A percentile compares a stretch with the other conserved stretches of the same genome.
phyloP scores from a whole-genome alignment of 129 eudicot genomes.

The Helianthus tuberosus region DNA sequence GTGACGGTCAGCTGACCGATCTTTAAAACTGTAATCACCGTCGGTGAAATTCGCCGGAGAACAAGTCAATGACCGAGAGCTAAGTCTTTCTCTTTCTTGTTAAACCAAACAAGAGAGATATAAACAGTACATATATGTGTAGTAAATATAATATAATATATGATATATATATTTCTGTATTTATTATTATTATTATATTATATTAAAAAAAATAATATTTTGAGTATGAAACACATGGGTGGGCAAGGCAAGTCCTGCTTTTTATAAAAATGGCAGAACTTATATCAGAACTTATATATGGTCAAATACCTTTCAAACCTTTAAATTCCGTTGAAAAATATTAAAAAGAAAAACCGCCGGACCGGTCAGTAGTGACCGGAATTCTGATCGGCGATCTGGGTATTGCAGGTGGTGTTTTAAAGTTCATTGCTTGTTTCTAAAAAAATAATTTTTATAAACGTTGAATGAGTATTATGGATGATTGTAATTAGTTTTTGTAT shows the following conservation, averaged over 20 bases:
- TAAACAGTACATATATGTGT: not conserved
- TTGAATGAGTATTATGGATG: not conserved
- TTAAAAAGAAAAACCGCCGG: not conserved
- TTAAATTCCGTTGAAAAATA: not conserved
- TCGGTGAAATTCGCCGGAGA: constrained; percentile 31
- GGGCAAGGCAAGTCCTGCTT: not conserved
- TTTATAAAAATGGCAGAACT: not conserved
- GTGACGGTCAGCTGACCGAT: constrained; percentile 49
- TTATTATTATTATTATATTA: not conserved
- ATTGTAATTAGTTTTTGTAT: no score
- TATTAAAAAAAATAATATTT: not conserved
- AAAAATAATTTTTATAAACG: not conserved
- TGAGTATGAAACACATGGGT: constrained; percentile 6
- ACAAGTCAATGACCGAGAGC: constrained; percentile 39
- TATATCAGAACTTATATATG: not conserved
- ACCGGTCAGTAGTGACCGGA: not conserved
- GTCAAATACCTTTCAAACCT: constrained; percentile 9
- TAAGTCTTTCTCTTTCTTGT: constrained; percentile 23
- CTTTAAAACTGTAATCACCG: constrained; percentile 33
- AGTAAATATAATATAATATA: not conserved
- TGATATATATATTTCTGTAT: not conserved
- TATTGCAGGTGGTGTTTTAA: no score
- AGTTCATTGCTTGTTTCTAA: no score
- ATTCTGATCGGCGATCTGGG: not conserved
- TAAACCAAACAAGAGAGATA: not conserved